phyloP scores from a whole-genome alignment of 768 basidiomycete species.

The Kwoniella bestiolae region DNA sequence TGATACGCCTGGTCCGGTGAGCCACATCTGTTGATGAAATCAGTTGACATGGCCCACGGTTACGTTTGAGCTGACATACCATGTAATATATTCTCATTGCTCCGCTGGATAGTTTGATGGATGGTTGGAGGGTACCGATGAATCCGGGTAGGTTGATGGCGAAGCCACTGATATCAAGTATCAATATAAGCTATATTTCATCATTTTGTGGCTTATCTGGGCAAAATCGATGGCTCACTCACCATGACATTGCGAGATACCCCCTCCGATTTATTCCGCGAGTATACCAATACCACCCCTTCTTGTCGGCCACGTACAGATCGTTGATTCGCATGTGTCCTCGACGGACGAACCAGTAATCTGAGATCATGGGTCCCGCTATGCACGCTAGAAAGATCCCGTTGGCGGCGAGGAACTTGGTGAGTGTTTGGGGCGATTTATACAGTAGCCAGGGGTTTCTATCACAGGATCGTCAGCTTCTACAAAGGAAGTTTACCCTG shows the following conservation, averaged over 20 bases:
- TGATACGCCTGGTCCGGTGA: conserved; percentile 77
- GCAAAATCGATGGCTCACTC: background rate
- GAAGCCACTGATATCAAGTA: conserved; percentile 64
- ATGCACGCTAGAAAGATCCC: conserved; percentile 73
- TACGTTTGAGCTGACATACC: too few species aligned
- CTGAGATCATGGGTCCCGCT: conserved; percentile 79
- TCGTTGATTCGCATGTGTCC: conserved; percentile 74
- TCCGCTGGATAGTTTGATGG: conserved; percentile 64
- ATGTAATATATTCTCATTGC: conserved; percentile 63
- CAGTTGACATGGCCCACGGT: background rate
- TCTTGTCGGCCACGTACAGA: conserved; percentile 65
- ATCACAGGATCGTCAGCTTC: background rate
- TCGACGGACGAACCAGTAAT: conserved; percentile 74
- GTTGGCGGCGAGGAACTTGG: conserved; percentile 79
- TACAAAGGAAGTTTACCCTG: too few species aligned
- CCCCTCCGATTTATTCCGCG: conserved; percentile 72
- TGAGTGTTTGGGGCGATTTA: conserved; percentile 73
- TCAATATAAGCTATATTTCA: too few species aligned
- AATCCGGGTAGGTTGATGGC: conserved; percentile 83
- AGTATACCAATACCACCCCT: conserved; percentile 77
- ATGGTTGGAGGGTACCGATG: conserved; percentile 66
- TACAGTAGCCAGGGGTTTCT: conserved; percentile 64
- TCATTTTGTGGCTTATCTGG: too few species aligned
- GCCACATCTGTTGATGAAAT: conserved; percentile 66
- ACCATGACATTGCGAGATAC: conserved; percentile 56